phyloP scores from a whole-genome alignment of 257 asterid genomes.

The Linderniella brevidens region DNA sequence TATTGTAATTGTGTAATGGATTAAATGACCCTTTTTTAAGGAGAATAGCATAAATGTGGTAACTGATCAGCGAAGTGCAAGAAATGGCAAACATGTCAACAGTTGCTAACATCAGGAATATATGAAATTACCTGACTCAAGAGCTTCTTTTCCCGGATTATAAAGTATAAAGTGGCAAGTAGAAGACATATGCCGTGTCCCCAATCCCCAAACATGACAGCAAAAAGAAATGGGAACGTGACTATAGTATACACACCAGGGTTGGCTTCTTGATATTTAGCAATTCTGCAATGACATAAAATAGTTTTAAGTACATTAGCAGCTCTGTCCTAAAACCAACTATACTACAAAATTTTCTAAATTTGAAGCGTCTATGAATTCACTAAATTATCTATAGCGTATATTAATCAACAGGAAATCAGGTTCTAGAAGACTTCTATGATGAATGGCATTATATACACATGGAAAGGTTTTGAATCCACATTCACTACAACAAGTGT shows the following conservation, averaged over 20 bases:
- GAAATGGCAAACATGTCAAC: neutral
- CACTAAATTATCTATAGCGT: too few relatives aligned
- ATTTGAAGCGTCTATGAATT: too few relatives aligned
- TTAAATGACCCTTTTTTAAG: neutral
- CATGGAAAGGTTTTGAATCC: too few relatives aligned
- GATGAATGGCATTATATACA: too few relatives aligned
- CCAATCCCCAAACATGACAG: slow-evolving; percentile 99
- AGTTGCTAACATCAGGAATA: neutral
- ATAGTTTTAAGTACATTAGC: slow-evolving; percentile 13
- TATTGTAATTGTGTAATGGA: too few relatives aligned
- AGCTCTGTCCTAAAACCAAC: neutral
- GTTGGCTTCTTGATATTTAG: slow-evolving; percentile 98
- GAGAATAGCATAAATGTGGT: neutral
- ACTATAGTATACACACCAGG: slow-evolving; percentile 96
- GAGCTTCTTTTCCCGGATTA: slow-evolving; percentile 58
- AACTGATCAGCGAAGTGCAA: neutral
- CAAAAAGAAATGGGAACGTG: slow-evolving; percentile 96
- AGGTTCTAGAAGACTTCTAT: too few relatives aligned
- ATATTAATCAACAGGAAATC: too few relatives aligned
- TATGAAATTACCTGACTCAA: slow-evolving; percentile 56
- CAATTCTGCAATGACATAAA: slow-evolving; percentile 57
- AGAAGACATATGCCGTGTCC: slow-evolving; percentile 98
- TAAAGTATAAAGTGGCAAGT: slow-evolving; percentile 51
- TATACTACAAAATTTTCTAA: neutral
- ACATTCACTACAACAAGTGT: too few relatives aligned